A percentile compares a stretch with the other conserved stretches of the same genome.
Conservation (phyloP, 106 monocot genomes). For the Posidonia australis region DNA sequence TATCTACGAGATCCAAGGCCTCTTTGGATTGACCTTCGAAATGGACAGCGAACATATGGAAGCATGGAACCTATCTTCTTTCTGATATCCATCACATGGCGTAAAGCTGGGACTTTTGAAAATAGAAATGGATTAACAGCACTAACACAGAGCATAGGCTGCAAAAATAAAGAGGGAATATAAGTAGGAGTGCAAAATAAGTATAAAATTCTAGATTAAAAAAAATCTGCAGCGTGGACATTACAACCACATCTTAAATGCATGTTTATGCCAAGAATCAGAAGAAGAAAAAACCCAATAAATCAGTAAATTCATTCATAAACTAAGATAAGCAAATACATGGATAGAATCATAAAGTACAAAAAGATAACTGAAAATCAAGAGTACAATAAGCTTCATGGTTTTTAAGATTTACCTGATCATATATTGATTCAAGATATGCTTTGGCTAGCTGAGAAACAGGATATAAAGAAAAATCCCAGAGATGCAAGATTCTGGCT, state of each 20-base stretch:
- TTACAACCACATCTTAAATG: no score
- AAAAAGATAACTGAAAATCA: no score
- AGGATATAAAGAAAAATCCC: constrained; percentile 88
- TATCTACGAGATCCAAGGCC: constrained; percentile 70
- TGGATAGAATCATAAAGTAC: no score
- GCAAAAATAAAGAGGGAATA: constrained; percentile 12
- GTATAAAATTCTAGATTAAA: no score
- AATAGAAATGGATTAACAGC: constrained; percentile 92
- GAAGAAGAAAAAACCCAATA: no score
- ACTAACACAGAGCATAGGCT: constrained; percentile 99
- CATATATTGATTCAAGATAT: constrained; percentile 83
- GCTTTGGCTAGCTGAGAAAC: constrained; percentile 96
- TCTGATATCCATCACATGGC: constrained; percentile 70
- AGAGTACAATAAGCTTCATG: no score
- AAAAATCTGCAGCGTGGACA: no score
- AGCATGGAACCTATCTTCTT: constrained; percentile 91
- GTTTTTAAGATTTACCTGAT: constrained; percentile 46
- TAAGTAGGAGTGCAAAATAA: background rate
- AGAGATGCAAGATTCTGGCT: constrained; percentile 72
- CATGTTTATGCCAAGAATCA: no score
- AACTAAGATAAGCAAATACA: background rate
- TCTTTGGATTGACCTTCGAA: constrained; percentile 51
- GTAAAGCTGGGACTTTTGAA: constrained; percentile 88
- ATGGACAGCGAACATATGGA: constrained; percentile 79
- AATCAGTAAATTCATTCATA: background rate